Evolutionary conservation across 140 eudicot genomes (phyloP), one percentile per base, ranked within the genome.

Genomic region (Ambrosia hybrid): DNA sequence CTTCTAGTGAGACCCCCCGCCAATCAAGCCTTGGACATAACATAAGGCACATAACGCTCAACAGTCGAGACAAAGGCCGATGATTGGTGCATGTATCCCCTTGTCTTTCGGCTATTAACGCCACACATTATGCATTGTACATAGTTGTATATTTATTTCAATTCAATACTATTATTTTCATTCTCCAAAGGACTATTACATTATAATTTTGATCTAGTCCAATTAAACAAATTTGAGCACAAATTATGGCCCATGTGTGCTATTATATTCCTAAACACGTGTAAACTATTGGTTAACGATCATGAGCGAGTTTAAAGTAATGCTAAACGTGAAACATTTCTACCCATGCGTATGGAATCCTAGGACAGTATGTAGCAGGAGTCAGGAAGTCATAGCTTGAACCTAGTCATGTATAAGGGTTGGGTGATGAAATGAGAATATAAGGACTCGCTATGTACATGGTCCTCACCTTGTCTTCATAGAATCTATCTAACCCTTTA

Each of bases 401-500:
- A 71, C 67, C 67, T 57, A 41, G 76, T 57, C 75, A 4, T 57
- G 30, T 56, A 21, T 71, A 41, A 41, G 41, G 67, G 67, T 21
- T 11, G 21, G 76, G 58, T 71, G 66, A 71, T 43, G 67, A 71
- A 71, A 38, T 13, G 67, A 71, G 76, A 71, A 71, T 71, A 71
- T 17, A 12, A 57, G 9, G 12, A 38, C 70, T 65, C 13, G 9
- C 15, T 4, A 30, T 30, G 2, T 15, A 17, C 43, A 14, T 57
- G 66, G 56, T 71, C 68, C 68, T 58, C 67, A 43, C 15, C 43
- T 11, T 12, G 45, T 11, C 46, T 61, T 61, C 67, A 34, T 43
- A 38, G 64, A 51, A 58, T 57, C 36, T 38, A 1, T 45, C 33
- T 43, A 26, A 57, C 8, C 59, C 6, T 38, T 72, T 8, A 21